Percentiles rank a stretch among this genome's conserved stretches.
phyloP scores from a whole-genome alignment of 139 green algal species.

The Chlamydomonas sp. region DNA sequence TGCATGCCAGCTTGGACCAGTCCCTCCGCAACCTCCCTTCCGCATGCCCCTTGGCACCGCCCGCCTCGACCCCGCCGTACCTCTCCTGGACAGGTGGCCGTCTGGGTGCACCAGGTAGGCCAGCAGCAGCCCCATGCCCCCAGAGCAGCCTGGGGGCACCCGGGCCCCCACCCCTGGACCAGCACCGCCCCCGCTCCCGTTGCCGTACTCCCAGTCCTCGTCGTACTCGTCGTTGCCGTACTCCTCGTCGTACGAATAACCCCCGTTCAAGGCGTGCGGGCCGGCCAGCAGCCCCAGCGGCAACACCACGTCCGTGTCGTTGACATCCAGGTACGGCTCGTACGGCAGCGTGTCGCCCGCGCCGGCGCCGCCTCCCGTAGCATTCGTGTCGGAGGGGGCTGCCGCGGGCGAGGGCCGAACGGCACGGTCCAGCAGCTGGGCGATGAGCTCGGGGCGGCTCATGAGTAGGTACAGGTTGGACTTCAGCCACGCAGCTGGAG shows the following conservation, averaged over 20 bases:
- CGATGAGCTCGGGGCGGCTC: constrained; percentile 15
- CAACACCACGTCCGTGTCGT: constrained; percentile 10
- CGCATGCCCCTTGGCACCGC: background rate
- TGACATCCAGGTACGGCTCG: background rate
- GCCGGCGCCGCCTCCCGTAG: background rate
- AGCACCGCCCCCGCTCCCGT: no score
- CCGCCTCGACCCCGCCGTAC: background rate
- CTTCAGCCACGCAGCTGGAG: constrained; percentile 7
- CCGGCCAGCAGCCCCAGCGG: constrained; percentile 23
- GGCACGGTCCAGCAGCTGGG: constrained; percentile 12
- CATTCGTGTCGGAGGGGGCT: background rate
- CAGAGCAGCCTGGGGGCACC: background rate
- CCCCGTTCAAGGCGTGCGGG: background rate
- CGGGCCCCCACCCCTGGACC: no score
- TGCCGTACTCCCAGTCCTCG: no score
- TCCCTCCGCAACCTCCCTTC: background rate
- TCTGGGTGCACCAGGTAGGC: constrained; percentile 31
- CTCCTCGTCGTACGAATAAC: no score
- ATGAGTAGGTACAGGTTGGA: constrained; percentile 20
- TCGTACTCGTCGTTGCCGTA: no score
- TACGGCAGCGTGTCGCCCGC: background rate
- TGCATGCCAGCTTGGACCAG: background rate
- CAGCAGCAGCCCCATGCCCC: constrained; percentile 17
- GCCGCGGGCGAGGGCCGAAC: background rate
- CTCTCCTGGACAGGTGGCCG: constrained; percentile 7